Conservation (phyloP, 495 filamentous ascomycete species). For the Rostrohypoxylon terebratum region DNA sequence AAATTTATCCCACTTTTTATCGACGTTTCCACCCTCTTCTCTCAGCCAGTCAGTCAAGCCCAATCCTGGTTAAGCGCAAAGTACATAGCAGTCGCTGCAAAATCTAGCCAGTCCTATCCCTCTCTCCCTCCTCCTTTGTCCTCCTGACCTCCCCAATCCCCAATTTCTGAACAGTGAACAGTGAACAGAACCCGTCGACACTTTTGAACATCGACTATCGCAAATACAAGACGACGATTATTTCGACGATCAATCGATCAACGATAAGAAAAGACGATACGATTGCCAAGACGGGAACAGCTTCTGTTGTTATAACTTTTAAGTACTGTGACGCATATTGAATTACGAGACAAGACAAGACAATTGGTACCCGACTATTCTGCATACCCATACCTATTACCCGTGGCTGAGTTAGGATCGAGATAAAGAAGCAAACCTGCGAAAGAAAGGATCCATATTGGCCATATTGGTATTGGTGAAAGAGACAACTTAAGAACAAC, state of each 20-base stretch:
- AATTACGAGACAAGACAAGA: constrained; percentile 26
- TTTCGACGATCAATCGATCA: constrained; percentile 32
- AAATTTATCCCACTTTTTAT: constrained; percentile 43
- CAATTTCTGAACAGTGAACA: constrained; percentile 9
- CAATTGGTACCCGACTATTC: constrained; percentile 39
- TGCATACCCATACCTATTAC: too few relatives aligned
- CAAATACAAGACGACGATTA: constrained; percentile 28
- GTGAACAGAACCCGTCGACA: constrained; percentile 17
- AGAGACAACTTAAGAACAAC: constrained; percentile 12
- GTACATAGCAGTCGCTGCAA: constrained; percentile 30
- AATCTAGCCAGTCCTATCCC: constrained; percentile 32
- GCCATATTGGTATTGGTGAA: constrained; percentile 2
- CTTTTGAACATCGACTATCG: constrained; percentile 19
- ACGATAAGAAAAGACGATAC: constrained; percentile 26
- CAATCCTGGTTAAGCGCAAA: constrained; percentile 44
- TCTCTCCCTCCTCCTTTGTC: constrained; percentile 39
- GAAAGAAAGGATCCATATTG: constrained; percentile 34
- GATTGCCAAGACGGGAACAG: constrained; percentile 6
- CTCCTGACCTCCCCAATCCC: constrained; percentile 25
- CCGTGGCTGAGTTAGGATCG: constrained; percentile 32
- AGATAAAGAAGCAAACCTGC: constrained; percentile 34
- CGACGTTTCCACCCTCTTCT: constrained; percentile 43
- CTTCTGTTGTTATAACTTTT: constrained; percentile 14
- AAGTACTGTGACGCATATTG: constrained; percentile 21
- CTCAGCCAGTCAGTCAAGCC: constrained; percentile 39